Conservation (phyloP, 208 protist species). For the Naegleria lovaniensis region DNA sequence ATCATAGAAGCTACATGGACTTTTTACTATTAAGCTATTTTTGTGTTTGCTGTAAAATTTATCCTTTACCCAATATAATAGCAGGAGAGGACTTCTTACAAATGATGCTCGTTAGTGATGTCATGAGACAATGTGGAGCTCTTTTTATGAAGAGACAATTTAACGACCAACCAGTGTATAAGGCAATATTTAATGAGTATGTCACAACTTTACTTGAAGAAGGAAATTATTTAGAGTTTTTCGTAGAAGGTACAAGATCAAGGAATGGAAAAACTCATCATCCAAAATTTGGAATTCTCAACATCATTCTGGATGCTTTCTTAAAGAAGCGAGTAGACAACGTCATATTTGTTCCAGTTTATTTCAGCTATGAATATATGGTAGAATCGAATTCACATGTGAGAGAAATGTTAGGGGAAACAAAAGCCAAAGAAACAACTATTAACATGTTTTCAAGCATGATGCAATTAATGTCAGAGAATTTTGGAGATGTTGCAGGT, state of each 20-base stretch:
- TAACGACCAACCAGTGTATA: slow-evolving; percentile 67
- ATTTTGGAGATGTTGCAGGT: neutral
- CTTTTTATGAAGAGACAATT: slow-evolving; percentile 80
- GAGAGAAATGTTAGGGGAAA: slow-evolving; percentile 68
- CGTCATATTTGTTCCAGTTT: slow-evolving; percentile 61
- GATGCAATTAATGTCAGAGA: neutral
- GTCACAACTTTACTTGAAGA: slow-evolving; percentile 59
- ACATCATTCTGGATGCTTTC: slow-evolving; percentile 68
- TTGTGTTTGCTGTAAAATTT: neutral
- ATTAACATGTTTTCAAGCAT: neutral
- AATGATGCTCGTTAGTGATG: slow-evolving; percentile 56
- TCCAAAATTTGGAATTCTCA: slow-evolving; percentile 75
- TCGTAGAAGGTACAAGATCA: slow-evolving; percentile 39
- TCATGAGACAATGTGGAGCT: slow-evolving; percentile 72
- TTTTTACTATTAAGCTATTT: slow-evolving; percentile 70
- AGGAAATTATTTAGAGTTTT: slow-evolving; percentile 62
- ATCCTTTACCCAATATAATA: neutral
- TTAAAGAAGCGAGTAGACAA: slow-evolving; percentile 47
- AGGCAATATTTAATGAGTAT: slow-evolving; percentile 70
- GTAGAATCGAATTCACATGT: slow-evolving; percentile 67
- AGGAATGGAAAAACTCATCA: slow-evolving; percentile 71
- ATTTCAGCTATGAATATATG: slow-evolving; percentile 76
- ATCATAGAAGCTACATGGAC: slow-evolving; percentile 75
- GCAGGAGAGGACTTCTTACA: slow-evolving; percentile 74
- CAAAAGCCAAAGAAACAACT: slow-evolving; percentile 51